Evolutionary conservation across 2,329 filamentous ascomycete species (phyloP).

Genomic region (Colletotrichum agaves): DNA sequence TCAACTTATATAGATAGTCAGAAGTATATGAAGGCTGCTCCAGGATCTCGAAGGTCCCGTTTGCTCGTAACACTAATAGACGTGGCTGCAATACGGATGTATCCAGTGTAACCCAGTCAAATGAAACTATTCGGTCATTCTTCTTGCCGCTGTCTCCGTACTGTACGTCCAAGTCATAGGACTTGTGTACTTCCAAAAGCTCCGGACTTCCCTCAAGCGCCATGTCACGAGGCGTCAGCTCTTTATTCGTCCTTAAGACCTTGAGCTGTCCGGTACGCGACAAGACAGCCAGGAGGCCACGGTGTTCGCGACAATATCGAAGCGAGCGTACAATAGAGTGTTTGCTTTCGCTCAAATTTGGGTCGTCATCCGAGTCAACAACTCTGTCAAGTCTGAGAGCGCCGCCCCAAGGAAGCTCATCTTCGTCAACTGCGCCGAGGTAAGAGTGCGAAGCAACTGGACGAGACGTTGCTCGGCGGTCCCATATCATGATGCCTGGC

Average conservation of each 20-base stretch:
- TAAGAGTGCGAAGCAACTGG: constrained; percentile 65
- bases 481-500: constrained; percentile 81
- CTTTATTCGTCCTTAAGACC: constrained; percentile 67
- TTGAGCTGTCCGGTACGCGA: constrained; percentile 73
- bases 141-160: constrained; percentile 63
- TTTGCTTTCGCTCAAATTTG: constrained; percentile 62
- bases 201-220: constrained; percentile 63
- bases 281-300: constrained; percentile 69
- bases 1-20: constrained; percentile 68
- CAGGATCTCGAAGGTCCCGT: constrained; percentile 70
- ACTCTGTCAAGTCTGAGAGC: constrained; percentile 67
- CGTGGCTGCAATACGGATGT: constrained; percentile 66
- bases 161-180: constrained; percentile 70
- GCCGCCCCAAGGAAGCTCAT: constrained; percentile 71
- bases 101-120: constrained; percentile 73
- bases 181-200: constrained; percentile 67
- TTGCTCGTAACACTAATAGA: constrained; percentile 69
- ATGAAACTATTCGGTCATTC: constrained; percentile 72
- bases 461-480: constrained; percentile 71
- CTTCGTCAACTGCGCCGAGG: constrained; percentile 67
- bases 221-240: constrained; percentile 56
- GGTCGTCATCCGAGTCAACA: constrained; percentile 65
- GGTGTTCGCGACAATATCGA: constrained; percentile 70
- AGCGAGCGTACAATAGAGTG: constrained; percentile 71
- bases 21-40: constrained; percentile 69